Percentiles rank a stretch among this genome's conserved stretches.
Evolutionary conservation across 2,329 filamentous ascomycete species (phyloP).

Genomic region (Claviceps citrina): DNA sequence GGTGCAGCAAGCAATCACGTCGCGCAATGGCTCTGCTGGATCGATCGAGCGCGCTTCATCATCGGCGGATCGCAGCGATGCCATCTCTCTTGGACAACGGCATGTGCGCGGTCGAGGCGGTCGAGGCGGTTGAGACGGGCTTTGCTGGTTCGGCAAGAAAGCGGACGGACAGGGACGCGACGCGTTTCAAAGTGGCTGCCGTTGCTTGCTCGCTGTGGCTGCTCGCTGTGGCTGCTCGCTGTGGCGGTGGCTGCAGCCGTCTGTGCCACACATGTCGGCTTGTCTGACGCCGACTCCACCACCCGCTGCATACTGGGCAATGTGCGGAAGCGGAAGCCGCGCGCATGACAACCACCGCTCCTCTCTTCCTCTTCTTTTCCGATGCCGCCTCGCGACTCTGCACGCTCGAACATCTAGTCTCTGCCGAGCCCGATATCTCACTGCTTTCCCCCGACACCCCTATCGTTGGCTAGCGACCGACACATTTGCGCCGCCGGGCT

Average conservation of each 20-base stretch:
- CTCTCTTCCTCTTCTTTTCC: not conserved
- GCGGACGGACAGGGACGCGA: no score
- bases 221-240: no score
- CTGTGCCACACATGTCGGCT: no score
- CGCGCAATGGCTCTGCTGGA: constrained; percentile 48
- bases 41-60: constrained; percentile 28
- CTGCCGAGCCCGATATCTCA: not conserved
- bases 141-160: no score
- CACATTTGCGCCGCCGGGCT: not conserved
- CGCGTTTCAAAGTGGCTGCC: no score
- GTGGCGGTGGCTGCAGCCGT: no score
- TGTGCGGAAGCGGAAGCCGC: no score
- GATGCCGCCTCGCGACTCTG: not conserved
- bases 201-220: no score
- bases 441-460: not conserved
- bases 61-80: constrained; percentile 13
- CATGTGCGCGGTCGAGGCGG: constrained; percentile 1
- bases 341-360: no score
- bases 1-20: constrained; percentile 74
- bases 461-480: not conserved
- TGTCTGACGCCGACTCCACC: no score
- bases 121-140: no score
- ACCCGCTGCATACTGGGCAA: no score
- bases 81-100: constrained; percentile 12
- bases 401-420: not conserved